phyloP scores from a whole-genome alignment of 1,284 basidiomycete genomes.

The Rhizoctonia solani region DNA sequence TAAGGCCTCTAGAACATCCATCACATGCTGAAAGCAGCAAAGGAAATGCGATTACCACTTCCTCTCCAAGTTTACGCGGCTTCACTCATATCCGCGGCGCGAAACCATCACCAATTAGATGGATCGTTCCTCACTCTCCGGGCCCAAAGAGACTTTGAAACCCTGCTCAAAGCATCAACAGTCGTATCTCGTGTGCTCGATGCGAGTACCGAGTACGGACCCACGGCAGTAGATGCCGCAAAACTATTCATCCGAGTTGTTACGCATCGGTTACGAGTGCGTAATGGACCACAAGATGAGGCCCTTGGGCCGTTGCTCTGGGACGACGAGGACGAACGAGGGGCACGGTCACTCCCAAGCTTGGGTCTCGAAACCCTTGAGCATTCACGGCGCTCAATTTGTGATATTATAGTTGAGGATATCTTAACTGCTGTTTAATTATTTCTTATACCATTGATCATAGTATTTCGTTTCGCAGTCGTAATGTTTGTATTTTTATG shows the following conservation, averaged over 20 bases:
- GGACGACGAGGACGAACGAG: slow-evolving; percentile 18
- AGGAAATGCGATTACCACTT: slow-evolving; percentile 50
- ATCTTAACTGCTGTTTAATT: slow-evolving; percentile 20
- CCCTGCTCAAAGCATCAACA: slow-evolving; percentile 63
- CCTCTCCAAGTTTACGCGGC: slow-evolving; percentile 64
- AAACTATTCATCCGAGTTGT: slow-evolving; percentile 26
- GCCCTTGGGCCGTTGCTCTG: slow-evolving; percentile 13
- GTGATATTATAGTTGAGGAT: slow-evolving; percentile 28
- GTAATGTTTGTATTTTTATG: background rate
- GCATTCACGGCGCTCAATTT: slow-evolving; percentile 26
- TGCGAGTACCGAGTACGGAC: background rate
- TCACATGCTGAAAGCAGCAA: slow-evolving; percentile 43
- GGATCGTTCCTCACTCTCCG: slow-evolving; percentile 64
- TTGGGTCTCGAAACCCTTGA: slow-evolving; percentile 13
- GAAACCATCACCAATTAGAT: slow-evolving; percentile 71
- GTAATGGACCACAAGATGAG: slow-evolving; percentile 22
- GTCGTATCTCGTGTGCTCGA: slow-evolving; percentile 50
- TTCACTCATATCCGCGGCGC: slow-evolving; percentile 71
- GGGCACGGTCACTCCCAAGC: slow-evolving; percentile 14
- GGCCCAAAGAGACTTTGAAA: slow-evolving; percentile 62
- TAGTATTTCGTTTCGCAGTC: background rate
- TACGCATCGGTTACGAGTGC: slow-evolving; percentile 15
- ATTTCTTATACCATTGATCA: background rate
- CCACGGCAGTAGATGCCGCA: slow-evolving; percentile 28
- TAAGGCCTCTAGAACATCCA: slow-evolving; percentile 44